These are phyloP conservation scores for Willaertia magna DNA, from an alignment of 208 protist species.

Conservation along the genomic window DNA sequence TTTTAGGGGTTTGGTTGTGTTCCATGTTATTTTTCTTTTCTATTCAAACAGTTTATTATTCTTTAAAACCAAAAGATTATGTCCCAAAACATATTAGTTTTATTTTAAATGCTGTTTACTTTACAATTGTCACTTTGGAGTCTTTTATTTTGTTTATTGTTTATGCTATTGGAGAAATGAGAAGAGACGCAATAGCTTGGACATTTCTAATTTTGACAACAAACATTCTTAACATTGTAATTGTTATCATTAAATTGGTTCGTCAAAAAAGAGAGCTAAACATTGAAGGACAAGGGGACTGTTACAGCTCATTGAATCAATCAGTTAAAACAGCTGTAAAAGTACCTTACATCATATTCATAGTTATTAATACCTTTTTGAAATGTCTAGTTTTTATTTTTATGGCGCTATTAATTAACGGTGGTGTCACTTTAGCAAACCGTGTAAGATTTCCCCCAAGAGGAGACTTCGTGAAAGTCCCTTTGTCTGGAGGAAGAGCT, in stretches of 20 bases:
- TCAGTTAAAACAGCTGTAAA: no score
- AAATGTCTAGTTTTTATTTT: not conserved
- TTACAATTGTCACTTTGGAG: not conserved
- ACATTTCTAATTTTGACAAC: not conserved
- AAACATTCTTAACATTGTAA: not conserved
- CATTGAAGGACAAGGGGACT: no score
- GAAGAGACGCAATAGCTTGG: not conserved
- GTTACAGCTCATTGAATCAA: no score
- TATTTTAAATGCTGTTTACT: not conserved
- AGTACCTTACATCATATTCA: no score
- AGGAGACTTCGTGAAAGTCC: not conserved
- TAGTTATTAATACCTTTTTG: not conserved
- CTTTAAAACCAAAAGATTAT: not conserved
- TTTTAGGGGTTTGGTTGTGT: not conserved
- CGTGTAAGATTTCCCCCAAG: not conserved
- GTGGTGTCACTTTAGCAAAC: not conserved
- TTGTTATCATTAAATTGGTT: not conserved
- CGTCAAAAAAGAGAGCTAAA: no score
- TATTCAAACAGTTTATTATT: not conserved
- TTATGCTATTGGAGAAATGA: not conserved
- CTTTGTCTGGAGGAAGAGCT: not conserved
- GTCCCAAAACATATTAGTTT: not conserved
- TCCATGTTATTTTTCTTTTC: not conserved
- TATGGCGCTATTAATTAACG: not conserved
- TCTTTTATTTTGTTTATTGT: not conserved